Conservation (phyloP, 1,284 basidiomycete species). For the Apiotrichum montevideense region DNA sequence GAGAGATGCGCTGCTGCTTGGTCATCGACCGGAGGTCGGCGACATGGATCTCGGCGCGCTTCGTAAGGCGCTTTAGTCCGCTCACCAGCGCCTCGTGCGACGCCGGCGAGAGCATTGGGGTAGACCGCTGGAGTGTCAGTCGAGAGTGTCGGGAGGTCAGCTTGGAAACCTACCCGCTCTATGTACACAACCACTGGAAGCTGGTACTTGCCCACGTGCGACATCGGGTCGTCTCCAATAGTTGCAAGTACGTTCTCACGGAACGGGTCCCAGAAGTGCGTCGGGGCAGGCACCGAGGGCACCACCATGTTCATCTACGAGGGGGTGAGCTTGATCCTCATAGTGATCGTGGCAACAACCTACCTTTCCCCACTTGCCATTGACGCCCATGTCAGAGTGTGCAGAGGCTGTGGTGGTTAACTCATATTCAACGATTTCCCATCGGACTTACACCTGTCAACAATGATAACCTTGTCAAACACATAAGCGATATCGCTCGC, state of each 20-base stretch:
- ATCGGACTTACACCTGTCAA: slow-evolving; percentile 38
- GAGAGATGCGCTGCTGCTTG: slow-evolving; percentile 26
- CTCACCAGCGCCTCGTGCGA: slow-evolving; percentile 29
- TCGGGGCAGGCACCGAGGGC: slow-evolving; percentile 17
- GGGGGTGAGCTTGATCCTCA: background rate
- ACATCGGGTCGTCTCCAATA: slow-evolving; percentile 12
- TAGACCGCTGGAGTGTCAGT: background rate
- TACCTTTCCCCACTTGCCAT: slow-evolving; percentile 36
- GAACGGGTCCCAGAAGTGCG: slow-evolving; percentile 30
- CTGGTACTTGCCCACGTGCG: slow-evolving; percentile 10
- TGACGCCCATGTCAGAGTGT: slow-evolving; percentile 29
- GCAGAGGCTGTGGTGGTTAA: slow-evolving; percentile 25
- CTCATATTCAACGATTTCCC: background rate
- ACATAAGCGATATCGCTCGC: slow-evolving; percentile 27
- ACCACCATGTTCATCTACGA: slow-evolving; percentile 38
- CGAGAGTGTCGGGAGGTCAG: too few species aligned
- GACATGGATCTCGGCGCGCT: slow-evolving; percentile 40
- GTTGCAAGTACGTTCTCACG: slow-evolving; percentile 26
- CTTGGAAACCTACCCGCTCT: slow-evolving; percentile 20
- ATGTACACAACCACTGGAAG: slow-evolving; percentile 40
- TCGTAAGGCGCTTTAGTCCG: slow-evolving; percentile 30
- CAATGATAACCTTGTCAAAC: slow-evolving; percentile 39
- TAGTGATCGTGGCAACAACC: background rate
- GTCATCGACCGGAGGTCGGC: slow-evolving; percentile 29
- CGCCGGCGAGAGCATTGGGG: slow-evolving; percentile 16